Evolutionary conservation across 306 rosid species (phyloP), one percentile per base, ranked within the genome.

Genomic region (Spatholobus suberectus): DNA sequence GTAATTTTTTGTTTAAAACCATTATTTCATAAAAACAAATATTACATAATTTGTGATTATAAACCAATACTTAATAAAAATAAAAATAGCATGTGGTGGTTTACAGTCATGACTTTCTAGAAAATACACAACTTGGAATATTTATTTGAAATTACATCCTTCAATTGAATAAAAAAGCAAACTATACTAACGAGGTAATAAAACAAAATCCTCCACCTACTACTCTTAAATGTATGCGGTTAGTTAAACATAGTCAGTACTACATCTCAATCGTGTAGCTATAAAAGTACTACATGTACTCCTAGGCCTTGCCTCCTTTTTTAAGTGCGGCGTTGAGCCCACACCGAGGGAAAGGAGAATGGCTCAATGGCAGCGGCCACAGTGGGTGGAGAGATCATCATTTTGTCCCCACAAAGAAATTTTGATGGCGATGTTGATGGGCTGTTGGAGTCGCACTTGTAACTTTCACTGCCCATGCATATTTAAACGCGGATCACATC

Each of bases 381-480:
- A 43, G 78, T 59, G 21, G 77, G 70, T 78, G 71, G 29, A 15
- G 41, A 20, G 17, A 21, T 66, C 76, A 73, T 79, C 44, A 34
- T n/a, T 21, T 23, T 73, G 73, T 29, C 84, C 84, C 84, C 73
- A 47, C 75, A 26, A 24, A 52, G 5, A 34, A 37, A 20, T 43
- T 18, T 67, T 21, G 8, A 55, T 55, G 0, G 5, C 8, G 5
- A 49, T 66, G 24, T 21, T 3, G 17, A 24, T 52, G 29, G 77
- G 4, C 34, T 21, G 32, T 26, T 47, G 68, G 27, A 15, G 24
- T 57, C 44, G 11, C 55, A 24, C 57, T 73, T 58, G 78, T 26
- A 46, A 29, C 85, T 85, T 70, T 81, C 85, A 55, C 76, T 12
- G 10, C 35, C 67, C 67, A 59, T 59, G 37, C 18, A 59, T 23